Base-by-base conservation (phyloP, 1,139 yeast genomes). In the Meyerozyma guilliermondii region DNA sequence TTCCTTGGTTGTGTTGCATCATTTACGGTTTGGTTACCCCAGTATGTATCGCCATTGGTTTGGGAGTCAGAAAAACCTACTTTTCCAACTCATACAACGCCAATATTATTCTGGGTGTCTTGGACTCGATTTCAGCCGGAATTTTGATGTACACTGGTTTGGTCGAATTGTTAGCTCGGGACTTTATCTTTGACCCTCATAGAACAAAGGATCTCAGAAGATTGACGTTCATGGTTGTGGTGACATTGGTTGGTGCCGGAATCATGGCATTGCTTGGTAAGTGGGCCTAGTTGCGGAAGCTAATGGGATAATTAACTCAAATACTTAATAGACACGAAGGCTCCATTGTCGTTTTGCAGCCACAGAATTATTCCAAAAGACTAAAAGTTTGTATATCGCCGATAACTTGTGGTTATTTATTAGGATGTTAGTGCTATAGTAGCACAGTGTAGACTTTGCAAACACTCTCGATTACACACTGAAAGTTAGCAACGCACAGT, bases 231-330 rank as follows among this genome's bases (percentile, higher is more conserved):
- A 76, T 75, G 3, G 71, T 60, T 48, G 52, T 62, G 30, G 58
- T 63, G 17, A 65, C 84, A 80, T 72, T 83, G 56, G 60, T 71
- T 48, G 95, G 96, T 46, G 83, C 89, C 14, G 94, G 86, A 39
- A 60, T 86, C 41, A 87, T 87, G 96, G 95, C 95, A 1, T 68
- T 87, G 44, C 68, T 87, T 44, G 96, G 95, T 46, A 81, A 78
- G 60, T 87, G 96, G 96, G 95, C 94, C n/a, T 87, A 26, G 7
- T n/a, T n/a, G 11, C n/a, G n/a, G n/a, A n/a, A n/a, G n/a, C n/a
- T n/a, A n/a, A n/a, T n/a, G n/a, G n/a, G n/a, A n/a, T n/a, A n/a
- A n/a, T n/a, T n/a, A n/a, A n/a, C n/a, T n/a, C n/a, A n/a, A n/a
- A n/a, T n/a, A n/a, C n/a, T n/a, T n/a, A n/a, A n/a, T 20, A 3